Evolutionary conservation across 1,284 basidiomycete genomes (phyloP), one percentile per base, ranked within the genome.

Genomic region (Cerrena zonata): DNA sequence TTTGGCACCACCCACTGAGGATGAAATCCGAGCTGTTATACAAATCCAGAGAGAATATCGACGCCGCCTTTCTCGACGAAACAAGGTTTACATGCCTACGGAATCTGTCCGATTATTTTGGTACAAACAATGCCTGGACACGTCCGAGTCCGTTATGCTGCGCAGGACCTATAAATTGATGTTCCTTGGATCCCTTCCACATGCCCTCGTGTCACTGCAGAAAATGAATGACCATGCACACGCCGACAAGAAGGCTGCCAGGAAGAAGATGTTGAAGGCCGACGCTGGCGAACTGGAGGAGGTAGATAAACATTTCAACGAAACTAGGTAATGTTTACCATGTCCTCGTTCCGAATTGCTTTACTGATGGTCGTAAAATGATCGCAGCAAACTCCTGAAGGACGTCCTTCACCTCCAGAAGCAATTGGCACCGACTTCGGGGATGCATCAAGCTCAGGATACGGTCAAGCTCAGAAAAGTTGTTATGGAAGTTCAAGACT

Each of bases 101-200:
- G 53, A 50, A 19, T 47, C 51, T 2, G 15, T 49, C 4, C 5
- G 18, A 2, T n/a, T n/a, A n/a, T 50, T 48, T 4, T 54, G 53
- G 48, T 54, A 48, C 46, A 4, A 30, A 15, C 51, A 53, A 2
- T 80, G 69, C 53, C 47, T 69, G 21, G 53, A 62, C 27, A 60
- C 67, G 25, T 63, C 68, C 3, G 53, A 52, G 12, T n/a, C n/a
- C n/a, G n/a, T n/a, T n/a, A 56, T 15, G 13, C 23, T 43, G 11
- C 10, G 10, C 65, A 69, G n/a, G 55, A 51, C 22, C 57, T 53
- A 11, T 57, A 52, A 19, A 80, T 51, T 65, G 2, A 61, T 77
- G 13, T 78, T 74, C 59, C 65, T 79, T 2, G 77, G 78, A 1
- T 72, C 76, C 4, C 62, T 82, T 3, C 77, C 79, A 0, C 74